Percentiles rank a stretch among this genome's conserved stretches.
These are phyloP conservation scores for Artemisia tridentata DNA, from an alignment of 129 eudicot species.

Conservation along the genomic window DNA sequence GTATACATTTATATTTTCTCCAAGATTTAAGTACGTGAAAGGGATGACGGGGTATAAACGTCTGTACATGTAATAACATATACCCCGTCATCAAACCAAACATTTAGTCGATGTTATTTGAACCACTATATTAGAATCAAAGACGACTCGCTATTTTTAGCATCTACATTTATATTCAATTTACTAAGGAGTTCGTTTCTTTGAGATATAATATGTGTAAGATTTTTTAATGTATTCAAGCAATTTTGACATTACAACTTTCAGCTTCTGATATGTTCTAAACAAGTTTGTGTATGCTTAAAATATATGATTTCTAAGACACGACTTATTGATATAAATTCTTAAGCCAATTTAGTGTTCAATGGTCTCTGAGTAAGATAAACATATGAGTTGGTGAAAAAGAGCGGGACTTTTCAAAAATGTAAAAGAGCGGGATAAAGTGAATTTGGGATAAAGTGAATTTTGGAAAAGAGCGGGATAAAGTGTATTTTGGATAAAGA, in stretches of 20 bases:
- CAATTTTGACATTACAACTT: neutral
- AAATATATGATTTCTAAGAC: no score
- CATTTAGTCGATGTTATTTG: constrained; percentile 10
- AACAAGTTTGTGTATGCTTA: no score
- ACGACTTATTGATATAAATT: no score
- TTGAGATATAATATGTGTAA: constrained; percentile 8
- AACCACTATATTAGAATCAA: constrained; percentile 4
- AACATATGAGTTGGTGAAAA: no score
- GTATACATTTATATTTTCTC: constrained; percentile 30
- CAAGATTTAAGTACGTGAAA: neutral
- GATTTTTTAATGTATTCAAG: neutral
- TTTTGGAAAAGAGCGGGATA: no score
- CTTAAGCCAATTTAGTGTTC: no score
- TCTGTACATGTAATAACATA: constrained; percentile 29
- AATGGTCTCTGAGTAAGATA: no score
- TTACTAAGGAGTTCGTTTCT: neutral
- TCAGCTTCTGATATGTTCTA: no score
- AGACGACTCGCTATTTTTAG: constrained; percentile 11
- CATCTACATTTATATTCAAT: neutral
- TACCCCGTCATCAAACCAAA: constrained; percentile 15
- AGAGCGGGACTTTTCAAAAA: no score
- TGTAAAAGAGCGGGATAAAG: no score
- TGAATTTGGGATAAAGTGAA: no score
- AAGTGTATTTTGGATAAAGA: no score
- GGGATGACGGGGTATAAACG: neutral